phyloP scores from a whole-genome alignment of 169 alveolate genomes.

The Cryptosporidium ubiquitum region DNA sequence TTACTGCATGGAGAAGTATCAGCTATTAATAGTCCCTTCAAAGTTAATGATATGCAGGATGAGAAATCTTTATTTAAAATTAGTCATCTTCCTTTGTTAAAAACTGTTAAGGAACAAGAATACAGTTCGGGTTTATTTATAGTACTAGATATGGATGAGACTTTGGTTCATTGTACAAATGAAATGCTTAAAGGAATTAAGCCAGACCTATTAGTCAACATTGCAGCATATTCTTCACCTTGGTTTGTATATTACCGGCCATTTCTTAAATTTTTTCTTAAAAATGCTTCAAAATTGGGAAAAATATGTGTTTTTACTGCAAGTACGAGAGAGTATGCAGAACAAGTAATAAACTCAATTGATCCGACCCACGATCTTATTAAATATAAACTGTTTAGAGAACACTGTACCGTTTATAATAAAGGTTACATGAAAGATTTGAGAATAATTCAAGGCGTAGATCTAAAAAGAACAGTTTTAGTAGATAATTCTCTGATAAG shows the following conservation, averaged over 20 bases:
- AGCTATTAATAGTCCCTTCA: not conserved
- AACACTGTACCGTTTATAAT: conserved; percentile 77
- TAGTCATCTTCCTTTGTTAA: not conserved
- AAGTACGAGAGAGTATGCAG: conserved; percentile 79
- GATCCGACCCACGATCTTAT: conserved; percentile 76
- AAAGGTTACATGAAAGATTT: conserved; percentile 84
- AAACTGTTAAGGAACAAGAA: not conserved
- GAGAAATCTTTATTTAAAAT: not conserved
- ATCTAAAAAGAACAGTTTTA: conserved; percentile 81
- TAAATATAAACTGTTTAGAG: conserved; percentile 80
- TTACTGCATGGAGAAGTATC: conserved; percentile 21
- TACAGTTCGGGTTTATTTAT: conserved; percentile 15
- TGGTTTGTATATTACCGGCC: conserved; percentile 81
- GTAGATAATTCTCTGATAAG: conserved; percentile 85
- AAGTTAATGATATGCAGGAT: not conserved
- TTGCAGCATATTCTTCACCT: conserved; percentile 76
- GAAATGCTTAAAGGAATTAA: conserved; percentile 79
- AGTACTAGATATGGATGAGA: conserved; percentile 87
- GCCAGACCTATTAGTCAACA: conserved; percentile 77
- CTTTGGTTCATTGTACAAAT: conserved; percentile 83
- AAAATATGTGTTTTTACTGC: conserved; percentile 84
- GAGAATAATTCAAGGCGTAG: conserved; percentile 79
- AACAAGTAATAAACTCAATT: conserved; percentile 79
- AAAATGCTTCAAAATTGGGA: conserved; percentile 75
- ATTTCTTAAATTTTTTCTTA: conserved; percentile 77